Base-by-base conservation (phyloP, 2,329 filamentous ascomycete species). In the Cordyceps fumosorosea region DNA sequence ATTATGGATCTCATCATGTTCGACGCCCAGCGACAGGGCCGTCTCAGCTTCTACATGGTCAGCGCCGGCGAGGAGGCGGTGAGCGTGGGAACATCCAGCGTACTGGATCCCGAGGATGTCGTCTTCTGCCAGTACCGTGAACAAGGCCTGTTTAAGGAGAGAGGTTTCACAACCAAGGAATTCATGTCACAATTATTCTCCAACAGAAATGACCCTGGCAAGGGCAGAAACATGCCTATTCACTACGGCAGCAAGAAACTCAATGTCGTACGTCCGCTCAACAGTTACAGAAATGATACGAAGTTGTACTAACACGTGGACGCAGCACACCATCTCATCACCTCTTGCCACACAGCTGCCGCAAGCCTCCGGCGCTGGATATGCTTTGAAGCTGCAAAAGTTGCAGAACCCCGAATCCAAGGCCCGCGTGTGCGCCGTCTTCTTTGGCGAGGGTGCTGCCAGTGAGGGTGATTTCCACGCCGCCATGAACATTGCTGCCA, bases 1-100 rank as follows among this genome's bases (percentile, higher is more conserved):
- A 89, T 98, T 67, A 95, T 99, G 91, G 95, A 99, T 72, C 75
- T 96, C 61, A 90, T 98, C 73, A 98, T 98, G 93, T 97, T 96
- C 71, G 95, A 99, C 71, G 93, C 95, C 0, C 95, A 99, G 76
- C 83, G 95, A 52, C 95, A 99, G 76, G 93, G 93, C n/a, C 86
- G 91, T 22, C 77, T 96, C 62, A 93, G 89, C 74, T 99, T 99
- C 77, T 99, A 99, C 76, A 98, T 99, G 90, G 93, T 93, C 70
- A 93, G 90, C 44, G 90, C 92, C 0, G 93, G 93, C 63, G 93
- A 97, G 78, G 95, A 99, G 80, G 95, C 93, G 40, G 92, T 96
- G 58, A 90, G 91, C 50, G 88, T 99, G 2, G 95, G 92, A 1
- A 93, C 89, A 2, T 91, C 93, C 0, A 92, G 91, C 26, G 92